Percentiles rank a stretch among this genome's conserved stretches.
phyloP scores from a whole-genome alignment of 2,329 filamentous ascomycete genomes.

The Fusarium abutilonis region DNA sequence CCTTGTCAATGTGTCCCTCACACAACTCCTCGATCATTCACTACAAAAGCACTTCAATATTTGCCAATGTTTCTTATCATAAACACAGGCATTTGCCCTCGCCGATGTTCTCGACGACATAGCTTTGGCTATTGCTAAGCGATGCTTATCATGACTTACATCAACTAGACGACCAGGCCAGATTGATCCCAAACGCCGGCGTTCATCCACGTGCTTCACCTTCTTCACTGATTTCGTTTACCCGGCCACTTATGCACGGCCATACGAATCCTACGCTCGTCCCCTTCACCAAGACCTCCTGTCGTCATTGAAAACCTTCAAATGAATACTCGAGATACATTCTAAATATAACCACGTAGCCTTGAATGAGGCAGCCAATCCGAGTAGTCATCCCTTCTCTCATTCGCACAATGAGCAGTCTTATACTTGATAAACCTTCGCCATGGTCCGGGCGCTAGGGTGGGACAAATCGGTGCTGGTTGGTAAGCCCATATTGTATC shows the following conservation, averaged over 20 bases:
- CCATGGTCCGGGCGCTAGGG: conserved; percentile 27
- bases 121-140: not conserved
- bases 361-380: conserved; percentile 28
- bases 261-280: conserved; percentile 35
- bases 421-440: conserved; percentile 28
- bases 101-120: conserved; percentile 3
- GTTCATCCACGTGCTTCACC: conserved; percentile 25
- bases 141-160: conserved; percentile 1
- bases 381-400: conserved; percentile 27
- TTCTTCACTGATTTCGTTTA: conserved; percentile 26
- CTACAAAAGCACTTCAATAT: not conserved
- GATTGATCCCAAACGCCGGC: conserved; percentile 24
- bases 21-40: not conserved
- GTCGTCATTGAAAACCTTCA: conserved; percentile 43
- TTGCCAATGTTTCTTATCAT: not conserved
- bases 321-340: conserved; percentile 48
- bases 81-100: not conserved
- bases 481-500: conserved; percentile 32
- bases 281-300: conserved; percentile 42
- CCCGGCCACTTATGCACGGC: conserved; percentile 36
- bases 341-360: conserved; percentile 44
- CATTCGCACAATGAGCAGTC: conserved; percentile 39
- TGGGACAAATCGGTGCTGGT: conserved; percentile 29
- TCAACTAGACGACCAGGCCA: conserved; percentile 11
- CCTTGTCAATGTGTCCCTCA: not conserved